phyloP scores from a whole-genome alignment of 2,329 filamentous ascomycete genomes.

The Elsinoe australis region DNA sequence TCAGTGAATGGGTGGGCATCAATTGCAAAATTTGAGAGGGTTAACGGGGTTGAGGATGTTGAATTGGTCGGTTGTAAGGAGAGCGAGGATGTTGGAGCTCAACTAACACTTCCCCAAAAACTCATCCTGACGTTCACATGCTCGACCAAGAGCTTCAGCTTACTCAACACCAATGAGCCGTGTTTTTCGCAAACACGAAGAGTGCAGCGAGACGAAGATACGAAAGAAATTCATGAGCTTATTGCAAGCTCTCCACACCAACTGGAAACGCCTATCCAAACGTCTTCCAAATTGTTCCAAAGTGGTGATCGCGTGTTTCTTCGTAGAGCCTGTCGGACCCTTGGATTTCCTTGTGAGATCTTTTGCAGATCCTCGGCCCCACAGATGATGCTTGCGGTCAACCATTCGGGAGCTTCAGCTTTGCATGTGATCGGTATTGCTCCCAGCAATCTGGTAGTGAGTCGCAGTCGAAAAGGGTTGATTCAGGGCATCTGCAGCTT shows the following conservation, averaged over 20 bases:
- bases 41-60: not conserved
- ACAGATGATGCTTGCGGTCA: not conserved
- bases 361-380: conserved; percentile 5
- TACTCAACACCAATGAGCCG: too few relatives aligned
- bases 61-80: conserved; percentile 1
- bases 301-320: not conserved
- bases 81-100: conserved; percentile 6
- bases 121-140: conserved; percentile 1
- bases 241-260: too few relatives aligned
- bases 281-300: too few relatives aligned
- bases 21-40: not conserved
- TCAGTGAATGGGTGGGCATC: not conserved
- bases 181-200: not conserved
- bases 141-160: too few relatives aligned
- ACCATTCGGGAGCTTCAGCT: too few relatives aligned
- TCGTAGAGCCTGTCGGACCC: not conserved
- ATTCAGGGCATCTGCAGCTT: not conserved
- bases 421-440: too few relatives aligned
- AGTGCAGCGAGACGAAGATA: not conserved
- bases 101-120: conserved; percentile 14
- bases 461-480: too few relatives aligned
- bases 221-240: too few relatives aligned
- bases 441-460: too few relatives aligned
- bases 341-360: not conserved
- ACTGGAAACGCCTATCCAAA: too few relatives aligned